Conservation (phyloP, 257 asterid species). For the Datura wrightii region DNA sequence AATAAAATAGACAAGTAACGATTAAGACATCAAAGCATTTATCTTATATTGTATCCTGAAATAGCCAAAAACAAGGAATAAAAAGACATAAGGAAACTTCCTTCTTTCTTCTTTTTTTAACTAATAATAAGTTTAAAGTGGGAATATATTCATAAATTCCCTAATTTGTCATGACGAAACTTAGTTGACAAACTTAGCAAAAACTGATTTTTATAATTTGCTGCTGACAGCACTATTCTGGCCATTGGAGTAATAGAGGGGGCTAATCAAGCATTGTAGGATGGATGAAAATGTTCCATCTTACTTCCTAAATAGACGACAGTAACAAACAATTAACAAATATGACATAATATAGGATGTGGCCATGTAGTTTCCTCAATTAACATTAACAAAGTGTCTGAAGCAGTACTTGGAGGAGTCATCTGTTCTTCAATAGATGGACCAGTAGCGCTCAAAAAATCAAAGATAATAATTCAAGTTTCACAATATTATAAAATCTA, state of each 20-base stretch:
- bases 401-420: neutral
- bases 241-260: neutral
- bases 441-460: neutral
- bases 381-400: slow-evolving; percentile 3
- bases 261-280: neutral
- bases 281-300: neutral
- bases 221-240: neutral
- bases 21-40: neutral
- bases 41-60: neutral
- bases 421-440: neutral
- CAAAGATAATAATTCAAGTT: neutral
- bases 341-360: neutral
- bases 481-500: neutral
- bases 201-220: neutral
- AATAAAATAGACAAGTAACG: slow-evolving; percentile 6
- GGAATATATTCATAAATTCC: neutral
- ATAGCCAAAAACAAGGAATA: neutral
- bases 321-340: neutral
- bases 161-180: slow-evolving; percentile 1
- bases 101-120: too few species aligned
- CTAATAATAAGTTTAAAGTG: neutral
- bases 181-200: neutral
- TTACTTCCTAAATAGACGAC: neutral
- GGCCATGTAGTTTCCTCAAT: slow-evolving; percentile 3
- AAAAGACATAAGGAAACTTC: neutral